Conservation (phyloP, 345 rosid species). For the Xanthoceras sorbifolium region DNA sequence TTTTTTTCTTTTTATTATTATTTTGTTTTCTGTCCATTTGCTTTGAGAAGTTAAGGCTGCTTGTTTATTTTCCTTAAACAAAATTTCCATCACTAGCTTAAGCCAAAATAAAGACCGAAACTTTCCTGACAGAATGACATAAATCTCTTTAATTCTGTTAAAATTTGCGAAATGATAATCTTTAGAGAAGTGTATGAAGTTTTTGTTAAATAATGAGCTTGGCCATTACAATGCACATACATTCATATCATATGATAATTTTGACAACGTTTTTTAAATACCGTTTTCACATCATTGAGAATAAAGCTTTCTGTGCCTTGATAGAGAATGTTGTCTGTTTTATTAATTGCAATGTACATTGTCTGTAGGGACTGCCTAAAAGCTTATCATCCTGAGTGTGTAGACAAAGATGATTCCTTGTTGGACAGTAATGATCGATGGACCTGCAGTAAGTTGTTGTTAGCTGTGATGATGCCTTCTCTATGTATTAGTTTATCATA, state of each 20-base stretch:
- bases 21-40: too few species aligned
- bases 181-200: not conserved
- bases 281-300: not conserved
- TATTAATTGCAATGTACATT: constrained; percentile 3
- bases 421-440: constrained; percentile 33
- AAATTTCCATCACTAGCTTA: too few species aligned
- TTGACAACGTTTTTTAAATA: too few species aligned
- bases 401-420: constrained; percentile 35
- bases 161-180: not conserved
- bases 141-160: too few species aligned
- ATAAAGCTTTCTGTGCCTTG: not conserved
- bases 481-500: not conserved
- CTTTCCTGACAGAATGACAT: too few species aligned
- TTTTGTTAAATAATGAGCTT: not conserved
- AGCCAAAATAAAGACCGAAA: too few species aligned
- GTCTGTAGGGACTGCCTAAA: constrained; percentile 46
- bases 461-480: not conserved
- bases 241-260: not conserved
- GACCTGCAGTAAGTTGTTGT: constrained; percentile 43
- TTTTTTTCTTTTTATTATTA: too few species aligned
- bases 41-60: too few species aligned
- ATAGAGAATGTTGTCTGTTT: not conserved
- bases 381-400: constrained; percentile 50
- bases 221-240: not conserved
- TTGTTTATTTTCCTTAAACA: too few species aligned